These are phyloP conservation scores for Aspergillus nanangensis DNA, from an alignment of 495 filamentous ascomycete species.

Conservation along the genomic window DNA sequence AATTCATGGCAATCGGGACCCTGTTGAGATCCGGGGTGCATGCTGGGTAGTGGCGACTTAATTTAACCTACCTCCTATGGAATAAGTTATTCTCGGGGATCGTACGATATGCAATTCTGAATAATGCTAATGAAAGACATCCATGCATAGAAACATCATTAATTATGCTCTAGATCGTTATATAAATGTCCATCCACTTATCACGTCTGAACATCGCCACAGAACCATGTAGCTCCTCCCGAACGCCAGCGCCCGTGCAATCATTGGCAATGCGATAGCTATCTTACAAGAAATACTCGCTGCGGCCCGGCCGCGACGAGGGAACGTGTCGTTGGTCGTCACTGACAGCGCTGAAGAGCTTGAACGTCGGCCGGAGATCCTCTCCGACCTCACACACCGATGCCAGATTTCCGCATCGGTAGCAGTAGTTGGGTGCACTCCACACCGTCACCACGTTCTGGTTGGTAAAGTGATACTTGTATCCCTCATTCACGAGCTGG, in stretches of 20 bases:
- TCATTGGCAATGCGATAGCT: conserved; percentile 11
- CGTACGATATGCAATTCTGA: too few species aligned
- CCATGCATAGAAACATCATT: too few species aligned
- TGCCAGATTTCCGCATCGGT: conserved; percentile 94
- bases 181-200: conserved; percentile 33
- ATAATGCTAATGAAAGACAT: too few species aligned
- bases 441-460: conserved; percentile 99
- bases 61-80: too few species aligned
- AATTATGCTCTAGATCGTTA: conserved; percentile 34
- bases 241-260: conserved; percentile 41
- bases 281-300: conserved; percentile 90
- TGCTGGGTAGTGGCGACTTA: too few species aligned
- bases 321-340: conserved; percentile 89
- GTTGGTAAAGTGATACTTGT: conserved; percentile 95
- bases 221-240: conserved; percentile 15
- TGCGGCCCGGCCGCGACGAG: conserved; percentile 69
- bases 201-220: conserved; percentile 11
- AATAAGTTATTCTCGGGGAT: too few species aligned
- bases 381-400: conserved; percentile 92
- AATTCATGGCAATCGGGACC: background rate
- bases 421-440: conserved; percentile 99
- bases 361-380: conserved; percentile 82
- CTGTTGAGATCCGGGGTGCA: background rate
- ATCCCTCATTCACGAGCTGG: conserved; percentile 96
- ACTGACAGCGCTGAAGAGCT: conserved; percentile 90